A percentile compares a stretch with the other conserved stretches of the same genome.
Conservation (phyloP, 208 protist genomes). For the Porcisia hertigi region DNA sequence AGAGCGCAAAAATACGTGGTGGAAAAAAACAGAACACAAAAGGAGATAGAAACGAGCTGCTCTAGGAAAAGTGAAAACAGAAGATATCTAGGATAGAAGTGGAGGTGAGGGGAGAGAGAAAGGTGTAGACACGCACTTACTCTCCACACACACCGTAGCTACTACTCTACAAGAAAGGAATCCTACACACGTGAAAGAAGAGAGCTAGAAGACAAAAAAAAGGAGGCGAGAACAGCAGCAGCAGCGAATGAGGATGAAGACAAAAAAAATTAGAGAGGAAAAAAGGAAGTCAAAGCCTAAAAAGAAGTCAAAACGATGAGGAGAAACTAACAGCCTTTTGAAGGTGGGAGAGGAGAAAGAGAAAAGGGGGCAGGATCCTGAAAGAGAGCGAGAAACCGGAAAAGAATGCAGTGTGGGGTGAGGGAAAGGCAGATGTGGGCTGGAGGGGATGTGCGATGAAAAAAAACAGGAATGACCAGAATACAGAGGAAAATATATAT, state of each 20-base stretch:
- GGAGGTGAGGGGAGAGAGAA: no score
- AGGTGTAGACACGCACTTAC: no score
- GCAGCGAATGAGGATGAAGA: conserved; percentile 1
- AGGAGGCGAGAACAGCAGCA: not conserved
- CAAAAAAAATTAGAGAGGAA: not conserved
- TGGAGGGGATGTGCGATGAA: no score
- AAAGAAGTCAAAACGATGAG: not conserved
- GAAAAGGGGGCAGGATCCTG: not conserved
- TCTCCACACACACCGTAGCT: no score
- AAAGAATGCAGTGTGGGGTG: not conserved
- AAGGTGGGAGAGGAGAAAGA: not conserved
- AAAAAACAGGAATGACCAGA: no score
- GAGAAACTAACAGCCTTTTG: not conserved
- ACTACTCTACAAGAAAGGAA: no score
- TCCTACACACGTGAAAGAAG: no score
- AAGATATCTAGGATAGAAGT: no score
- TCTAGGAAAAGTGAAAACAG: no score
- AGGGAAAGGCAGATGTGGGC: not conserved
- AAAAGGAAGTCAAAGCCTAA: not conserved
- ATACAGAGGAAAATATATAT: no score
- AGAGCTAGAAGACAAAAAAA: not conserved
- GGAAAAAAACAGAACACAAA: not conserved
- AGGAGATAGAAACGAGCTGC: no score
- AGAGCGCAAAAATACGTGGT: not conserved
- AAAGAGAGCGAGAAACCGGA: not conserved